phyloP scores from a whole-genome alignment of 164 flowering plant species.

The Taxillus chinensis region DNA sequence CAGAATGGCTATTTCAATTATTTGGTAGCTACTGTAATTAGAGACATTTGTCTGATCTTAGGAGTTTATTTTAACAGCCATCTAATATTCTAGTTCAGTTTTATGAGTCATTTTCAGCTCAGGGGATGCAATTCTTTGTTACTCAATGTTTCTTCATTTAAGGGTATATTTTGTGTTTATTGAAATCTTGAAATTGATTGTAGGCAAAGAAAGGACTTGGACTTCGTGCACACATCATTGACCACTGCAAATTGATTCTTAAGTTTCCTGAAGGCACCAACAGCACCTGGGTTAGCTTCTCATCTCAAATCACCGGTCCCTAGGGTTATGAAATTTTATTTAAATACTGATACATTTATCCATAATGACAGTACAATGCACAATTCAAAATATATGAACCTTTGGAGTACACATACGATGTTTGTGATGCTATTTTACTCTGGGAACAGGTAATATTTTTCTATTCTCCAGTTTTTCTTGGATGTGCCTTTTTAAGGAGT shows the following conservation, averaged over 20 bases:
- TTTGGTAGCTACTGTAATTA: too few species aligned
- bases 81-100: neutral
- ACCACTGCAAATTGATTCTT: slow-evolving; percentile 82
- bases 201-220: slow-evolving; percentile 96
- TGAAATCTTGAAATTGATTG: slow-evolving; percentile 7
- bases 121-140: too few species aligned
- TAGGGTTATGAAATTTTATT: neutral
- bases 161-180: neutral
- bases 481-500: neutral
- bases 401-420: slow-evolving; percentile 77
- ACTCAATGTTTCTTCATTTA: neutral
- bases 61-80: neutral
- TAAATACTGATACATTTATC: neutral
- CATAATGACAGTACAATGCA: slow-evolving; percentile 50
- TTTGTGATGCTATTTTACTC: slow-evolving; percentile 78
- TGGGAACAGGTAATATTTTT: slow-evolving; percentile 82
- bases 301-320: neutral
- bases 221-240: slow-evolving; percentile 73
- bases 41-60: too few species aligned
- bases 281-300: slow-evolving; percentile 83
- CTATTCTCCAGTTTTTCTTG: neutral
- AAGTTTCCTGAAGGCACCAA: slow-evolving; percentile 91
- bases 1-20: too few species aligned
- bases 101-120: neutral
- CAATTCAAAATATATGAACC: slow-evolving; percentile 83